Evolutionary conservation across 1,284 basidiomycete genomes (phyloP).

Genomic region (Ganoderma resinaceum): DNA sequence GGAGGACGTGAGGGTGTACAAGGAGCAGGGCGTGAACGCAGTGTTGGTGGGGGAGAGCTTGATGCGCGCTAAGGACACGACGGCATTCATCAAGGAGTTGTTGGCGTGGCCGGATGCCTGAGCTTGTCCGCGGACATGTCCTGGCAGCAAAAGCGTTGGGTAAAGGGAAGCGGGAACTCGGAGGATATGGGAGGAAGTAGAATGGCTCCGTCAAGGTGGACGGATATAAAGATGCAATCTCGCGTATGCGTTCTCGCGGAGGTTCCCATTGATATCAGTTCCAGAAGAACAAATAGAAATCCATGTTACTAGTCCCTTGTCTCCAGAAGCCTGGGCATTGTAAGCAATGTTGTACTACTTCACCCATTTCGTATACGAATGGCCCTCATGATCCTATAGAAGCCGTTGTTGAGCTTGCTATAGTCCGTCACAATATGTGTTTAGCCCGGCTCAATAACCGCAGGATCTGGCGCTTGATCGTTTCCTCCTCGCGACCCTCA

Average conservation of each 20-base stretch:
- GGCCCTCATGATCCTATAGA: no score
- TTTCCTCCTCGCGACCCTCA: neutral
- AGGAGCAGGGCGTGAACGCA: conserved; percentile 85
- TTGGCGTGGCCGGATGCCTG: conserved; percentile 57
- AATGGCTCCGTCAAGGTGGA: neutral
- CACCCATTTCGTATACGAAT: no score
- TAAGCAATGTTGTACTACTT: no score
- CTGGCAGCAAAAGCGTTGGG: neutral
- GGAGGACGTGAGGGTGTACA: conserved; percentile 84
- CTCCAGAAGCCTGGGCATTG: no score
- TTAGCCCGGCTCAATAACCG: no score
- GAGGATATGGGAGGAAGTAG: neutral
- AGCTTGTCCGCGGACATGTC: neutral
- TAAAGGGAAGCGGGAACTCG: neutral
- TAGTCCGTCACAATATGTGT: neutral
- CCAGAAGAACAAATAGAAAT: neutral
- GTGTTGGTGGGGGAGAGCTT: conserved; percentile 94
- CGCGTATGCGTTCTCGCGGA: neutral
- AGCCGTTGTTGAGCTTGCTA: neutral
- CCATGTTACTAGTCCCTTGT: neutral
- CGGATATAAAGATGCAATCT: conserved; percentile 1
- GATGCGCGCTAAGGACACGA: conserved; percentile 89
- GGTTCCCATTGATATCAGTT: neutral
- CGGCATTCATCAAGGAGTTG: conserved; percentile 82
- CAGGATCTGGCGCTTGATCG: no score